A percentile compares a stretch with the other conserved stretches of the same genome.
Evolutionary conservation across 1,284 basidiomycete species (phyloP).

Genomic region (Paramarasmius palmivorus): DNA sequence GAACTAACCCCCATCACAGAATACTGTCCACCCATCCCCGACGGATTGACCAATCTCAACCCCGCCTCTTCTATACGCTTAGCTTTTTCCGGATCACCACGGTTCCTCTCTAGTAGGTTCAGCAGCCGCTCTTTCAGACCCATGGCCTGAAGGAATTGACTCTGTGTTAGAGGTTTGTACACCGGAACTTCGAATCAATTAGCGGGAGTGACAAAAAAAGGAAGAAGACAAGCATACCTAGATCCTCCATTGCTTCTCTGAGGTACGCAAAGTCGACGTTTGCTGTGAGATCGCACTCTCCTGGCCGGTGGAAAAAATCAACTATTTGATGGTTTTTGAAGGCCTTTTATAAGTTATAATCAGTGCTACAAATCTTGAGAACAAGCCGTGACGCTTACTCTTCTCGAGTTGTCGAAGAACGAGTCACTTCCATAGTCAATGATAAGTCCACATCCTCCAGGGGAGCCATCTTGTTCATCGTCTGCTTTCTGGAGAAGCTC

Average conservation of each 20-base stretch:
- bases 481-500: constrained; percentile 46
- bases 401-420: constrained; percentile 75
- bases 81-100: neutral
- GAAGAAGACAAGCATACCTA: constrained; percentile 45
- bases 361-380: constrained; percentile 4
- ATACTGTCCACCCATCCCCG: constrained; percentile 3
- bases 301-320: constrained; percentile 84
- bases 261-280: constrained; percentile 96
- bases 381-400: constrained; percentile 50
- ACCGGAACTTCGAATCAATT: no score
- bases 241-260: constrained; percentile 69
- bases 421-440: constrained; percentile 89
- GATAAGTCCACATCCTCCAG: constrained; percentile 74
- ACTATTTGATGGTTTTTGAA: constrained; percentile 89
- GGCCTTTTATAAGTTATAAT: constrained; percentile 51
- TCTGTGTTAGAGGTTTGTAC: constrained; percentile 1
- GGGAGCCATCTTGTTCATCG: constrained; percentile 32
- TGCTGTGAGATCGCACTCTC: constrained; percentile 88
- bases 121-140: constrained; percentile 1
- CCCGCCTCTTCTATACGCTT: constrained; percentile 2
- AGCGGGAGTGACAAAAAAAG: neutral
- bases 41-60: neutral
- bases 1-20: constrained; percentile 3
- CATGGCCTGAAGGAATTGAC: constrained; percentile 1
- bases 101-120: neutral